Conservation (phyloP, 768 basidiomycete species). For the Lentinula lateritia region DNA sequence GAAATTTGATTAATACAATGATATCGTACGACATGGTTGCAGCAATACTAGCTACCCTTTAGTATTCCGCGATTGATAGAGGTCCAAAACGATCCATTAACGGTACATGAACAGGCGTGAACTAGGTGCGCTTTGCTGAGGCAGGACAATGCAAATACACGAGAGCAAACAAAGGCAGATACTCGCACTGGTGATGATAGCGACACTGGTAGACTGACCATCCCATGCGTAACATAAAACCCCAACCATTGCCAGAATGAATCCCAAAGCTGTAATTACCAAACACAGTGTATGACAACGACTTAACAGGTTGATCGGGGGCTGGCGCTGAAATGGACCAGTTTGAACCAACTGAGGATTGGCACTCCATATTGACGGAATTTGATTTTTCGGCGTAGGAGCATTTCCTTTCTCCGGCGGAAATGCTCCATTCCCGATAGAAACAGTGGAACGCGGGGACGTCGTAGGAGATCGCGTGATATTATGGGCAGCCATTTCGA, state of each 20-base stretch:
- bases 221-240: slow-evolving; percentile 50
- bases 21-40: neutral
- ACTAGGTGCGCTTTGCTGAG: slow-evolving; percentile 2
- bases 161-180: slow-evolving; percentile 28
- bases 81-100: neutral
- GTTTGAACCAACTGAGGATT: slow-evolving; percentile 50
- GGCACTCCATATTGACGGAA: slow-evolving; percentile 26
- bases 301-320: slow-evolving; percentile 41
- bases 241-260: slow-evolving; percentile 43
- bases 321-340: slow-evolving; percentile 35
- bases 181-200: slow-evolving; percentile 35
- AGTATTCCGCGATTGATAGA: neutral
- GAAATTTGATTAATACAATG: neutral
- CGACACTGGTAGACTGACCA: slow-evolving; percentile 35
- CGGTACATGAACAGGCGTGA: neutral
- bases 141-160: slow-evolving; percentile 11
- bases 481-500: slow-evolving; percentile 5
- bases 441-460: neutral
- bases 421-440: neutral
- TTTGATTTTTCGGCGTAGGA: neutral
- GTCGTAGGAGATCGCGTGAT: slow-evolving; percentile 11
- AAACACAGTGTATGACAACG: slow-evolving; percentile 47
- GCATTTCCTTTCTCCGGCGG: slow-evolving; percentile 8
- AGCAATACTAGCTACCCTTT: neutral
- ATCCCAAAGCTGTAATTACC: slow-evolving; percentile 39